These are phyloP conservation scores for Mortierella sp. DNA, from an alignment of 371 early-diverging fungal species.

Conservation along the genomic window DNA sequence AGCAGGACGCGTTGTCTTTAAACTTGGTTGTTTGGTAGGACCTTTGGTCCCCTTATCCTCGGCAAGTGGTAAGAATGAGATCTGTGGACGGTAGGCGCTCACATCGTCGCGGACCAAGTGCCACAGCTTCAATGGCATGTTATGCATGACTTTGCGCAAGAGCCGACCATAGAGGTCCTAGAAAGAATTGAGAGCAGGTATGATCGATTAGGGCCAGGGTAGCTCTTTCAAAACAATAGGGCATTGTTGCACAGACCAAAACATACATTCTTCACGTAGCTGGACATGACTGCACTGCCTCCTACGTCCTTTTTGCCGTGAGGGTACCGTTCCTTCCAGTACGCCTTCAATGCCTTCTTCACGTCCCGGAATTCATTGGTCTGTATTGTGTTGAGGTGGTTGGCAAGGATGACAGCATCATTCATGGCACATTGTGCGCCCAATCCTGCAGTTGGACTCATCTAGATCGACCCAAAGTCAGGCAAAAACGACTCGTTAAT, in stretches of 20 bases:
- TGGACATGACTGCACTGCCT: neutral
- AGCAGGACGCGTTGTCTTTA: neutral
- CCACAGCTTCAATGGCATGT: slow-evolving; percentile 7
- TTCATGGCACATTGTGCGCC: slow-evolving; percentile 18
- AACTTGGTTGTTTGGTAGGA: slow-evolving; percentile 5
- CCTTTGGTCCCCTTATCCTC: neutral
- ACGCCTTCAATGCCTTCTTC: slow-evolving; percentile 2
- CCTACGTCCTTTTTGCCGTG: slow-evolving; percentile 6
- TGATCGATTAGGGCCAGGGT: too few relatives aligned
- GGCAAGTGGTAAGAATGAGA: slow-evolving; percentile 11
- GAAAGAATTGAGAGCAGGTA: too few relatives aligned
- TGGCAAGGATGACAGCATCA: slow-evolving; percentile 15
- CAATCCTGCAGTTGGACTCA: slow-evolving; percentile 2
- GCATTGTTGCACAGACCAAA: neutral
- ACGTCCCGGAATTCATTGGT: slow-evolving; percentile 4
- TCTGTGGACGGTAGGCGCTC: slow-evolving; percentile 1
- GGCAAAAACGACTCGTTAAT: neutral
- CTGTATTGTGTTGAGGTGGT: neutral
- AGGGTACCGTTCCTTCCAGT: slow-evolving; percentile 12
- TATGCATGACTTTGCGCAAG: neutral
- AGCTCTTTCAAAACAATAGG: too few relatives aligned
- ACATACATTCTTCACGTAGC: slow-evolving; percentile 1
- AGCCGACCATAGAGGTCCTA: neutral
- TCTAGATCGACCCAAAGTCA: neutral
- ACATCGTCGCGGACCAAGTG: neutral